These are phyloP conservation scores for Apiospora koreana DNA, from an alignment of 2,329 filamentous ascomycete genomes.

Conservation along the genomic window DNA sequence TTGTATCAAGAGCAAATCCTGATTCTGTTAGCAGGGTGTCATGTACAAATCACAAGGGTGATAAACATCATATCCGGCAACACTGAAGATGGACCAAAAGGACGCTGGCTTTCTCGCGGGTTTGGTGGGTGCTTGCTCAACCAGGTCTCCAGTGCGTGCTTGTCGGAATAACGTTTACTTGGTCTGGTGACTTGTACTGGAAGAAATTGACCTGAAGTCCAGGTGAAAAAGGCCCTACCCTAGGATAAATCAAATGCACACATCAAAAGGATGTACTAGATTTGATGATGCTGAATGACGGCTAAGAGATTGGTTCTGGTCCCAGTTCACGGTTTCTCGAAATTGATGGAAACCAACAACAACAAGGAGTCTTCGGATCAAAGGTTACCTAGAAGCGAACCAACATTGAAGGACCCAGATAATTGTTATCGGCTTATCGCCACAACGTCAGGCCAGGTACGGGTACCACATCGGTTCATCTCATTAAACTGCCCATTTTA, in stretches of 20 bases:
- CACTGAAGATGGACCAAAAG: constrained; percentile 1
- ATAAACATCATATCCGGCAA: constrained; percentile 8
- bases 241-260: constrained; percentile 1
- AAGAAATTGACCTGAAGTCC: constrained; percentile 6
- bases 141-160: background rate
- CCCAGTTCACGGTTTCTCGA: background rate
- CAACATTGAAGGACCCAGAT: background rate
- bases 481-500: too few species aligned
- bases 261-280: background rate
- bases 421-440: background rate
- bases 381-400: background rate
- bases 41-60: constrained; percentile 8
- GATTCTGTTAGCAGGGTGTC: constrained; percentile 2
- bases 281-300: background rate
- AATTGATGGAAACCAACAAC: constrained; percentile 3
- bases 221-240: constrained; percentile 5
- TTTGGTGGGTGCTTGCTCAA: background rate
- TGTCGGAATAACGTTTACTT: constrained; percentile 5
- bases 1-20: background rate
- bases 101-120: background rate
- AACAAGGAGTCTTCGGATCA: background rate
- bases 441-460: background rate
- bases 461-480: background rate
- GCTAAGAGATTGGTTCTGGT: background rate
- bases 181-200: constrained; percentile 5